phyloP scores from a whole-genome alignment of 2,329 filamentous ascomycete genomes.

The Fusarium hostae region DNA sequence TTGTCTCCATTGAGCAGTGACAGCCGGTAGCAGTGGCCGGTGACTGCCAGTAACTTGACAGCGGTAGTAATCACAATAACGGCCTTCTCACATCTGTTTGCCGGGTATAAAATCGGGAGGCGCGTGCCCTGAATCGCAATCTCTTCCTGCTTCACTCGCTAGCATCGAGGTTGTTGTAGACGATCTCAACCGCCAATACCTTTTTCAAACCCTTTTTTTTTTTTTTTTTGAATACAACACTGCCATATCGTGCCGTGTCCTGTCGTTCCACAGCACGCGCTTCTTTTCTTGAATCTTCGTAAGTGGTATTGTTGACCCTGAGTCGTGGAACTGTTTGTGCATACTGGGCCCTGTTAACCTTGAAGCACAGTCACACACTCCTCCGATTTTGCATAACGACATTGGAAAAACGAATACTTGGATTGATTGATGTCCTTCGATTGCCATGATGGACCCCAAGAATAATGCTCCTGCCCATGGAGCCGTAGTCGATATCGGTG shows the following conservation, averaged over 20 bases:
- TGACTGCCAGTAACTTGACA: neutral
- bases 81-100: neutral
- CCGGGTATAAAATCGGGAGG: slow-evolving; percentile 43
- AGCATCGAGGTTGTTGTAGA: slow-evolving; percentile 5
- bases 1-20: slow-evolving; percentile 20
- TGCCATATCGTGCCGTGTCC: slow-evolving; percentile 7
- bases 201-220: neutral
- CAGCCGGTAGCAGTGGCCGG: neutral
- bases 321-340: slow-evolving; percentile 12
- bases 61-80: neutral
- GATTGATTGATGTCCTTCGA: slow-evolving; percentile 2
- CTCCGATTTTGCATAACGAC: neutral
- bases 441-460: slow-evolving; percentile 23
- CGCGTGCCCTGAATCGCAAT: slow-evolving; percentile 28
- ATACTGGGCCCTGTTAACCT: slow-evolving; percentile 9
- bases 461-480: slow-evolving; percentile 45
- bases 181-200: neutral
- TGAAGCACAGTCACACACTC: slow-evolving; percentile 9
- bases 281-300: neutral
- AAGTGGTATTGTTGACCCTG: slow-evolving; percentile 1
- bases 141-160: slow-evolving; percentile 27
- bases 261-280: slow-evolving; percentile 3
- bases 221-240: neutral
- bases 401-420: slow-evolving; percentile 4
- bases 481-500: slow-evolving; percentile 53